Base-by-base conservation (phyloP, 2,329 filamentous ascomycete genomes). In the Knoxdaviesia proteae region DNA sequence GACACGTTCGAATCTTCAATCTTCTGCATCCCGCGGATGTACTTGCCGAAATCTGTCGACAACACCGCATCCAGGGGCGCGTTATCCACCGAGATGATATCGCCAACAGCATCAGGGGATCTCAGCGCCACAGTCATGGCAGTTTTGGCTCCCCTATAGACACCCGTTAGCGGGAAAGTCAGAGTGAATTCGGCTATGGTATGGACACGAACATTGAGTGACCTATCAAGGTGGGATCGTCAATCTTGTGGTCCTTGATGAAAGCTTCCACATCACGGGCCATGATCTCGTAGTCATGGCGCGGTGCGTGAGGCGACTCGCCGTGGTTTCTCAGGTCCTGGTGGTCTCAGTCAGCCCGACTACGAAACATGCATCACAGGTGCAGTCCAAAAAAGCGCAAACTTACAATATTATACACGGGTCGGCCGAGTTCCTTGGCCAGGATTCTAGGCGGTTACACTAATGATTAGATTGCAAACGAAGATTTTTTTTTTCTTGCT, bases 321-420 rank as follows among this genome's bases (percentile, higher is more conserved):
- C 88, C 88, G 63, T 96, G 88, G 55, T 96, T 96, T 50, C 88
- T 75, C 11, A 94, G 71, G 57, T 96, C 88, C 80, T 86, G 47
- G 36, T 40, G 46, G 49, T 46, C 34, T 44, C 9, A 8, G 42
- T 49, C 44, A 53, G 42, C 39, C 20, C 20, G 20, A 20, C 20
- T 20, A 20, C 20, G 3, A 20, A 2, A 20, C 20, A 3, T 20
- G 20, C 20, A 20, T 20, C 20, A 20, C 20, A 20, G 20, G 20
- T 20, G 20, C 20, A 20, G 20, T 20, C 20, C 37, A 7, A 6
- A n/a, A n/a, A 31, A 3, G 11, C 20, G 36, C n/a, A 5, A 32
- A 56, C 73, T 59, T 60, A 84, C 81, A 55, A 96, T 59, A 7
- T 82, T 79, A 59, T 88, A 96, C 42, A 96, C 73, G 45, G 79